phyloP scores from a whole-genome alignment of 2,329 filamentous ascomycete genomes.

The Stachybotrys chartarum region DNA sequence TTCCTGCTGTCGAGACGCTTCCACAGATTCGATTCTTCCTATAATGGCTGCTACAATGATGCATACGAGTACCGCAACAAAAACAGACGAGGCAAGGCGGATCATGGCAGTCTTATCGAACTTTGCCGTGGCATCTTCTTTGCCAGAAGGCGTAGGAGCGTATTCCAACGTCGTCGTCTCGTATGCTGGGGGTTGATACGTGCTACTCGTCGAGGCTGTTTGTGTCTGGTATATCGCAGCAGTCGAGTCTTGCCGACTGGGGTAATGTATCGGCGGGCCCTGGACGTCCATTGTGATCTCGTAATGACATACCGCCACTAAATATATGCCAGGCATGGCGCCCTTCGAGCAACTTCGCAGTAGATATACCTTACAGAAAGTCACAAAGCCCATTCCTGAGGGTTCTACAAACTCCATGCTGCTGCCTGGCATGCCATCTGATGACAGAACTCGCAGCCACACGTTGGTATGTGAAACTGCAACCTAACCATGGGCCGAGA shows the following conservation, averaged over 20 bases:
- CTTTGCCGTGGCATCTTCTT: not conserved
- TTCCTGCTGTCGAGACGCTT: not conserved
- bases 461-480: not conserved
- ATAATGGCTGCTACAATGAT: constrained; percentile 16
- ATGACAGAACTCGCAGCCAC: not conserved
- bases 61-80: constrained; percentile 14
- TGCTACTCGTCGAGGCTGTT: not conserved
- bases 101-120: constrained; percentile 8
- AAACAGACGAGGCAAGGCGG: constrained; percentile 12
- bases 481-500: not conserved
- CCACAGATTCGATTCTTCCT: constrained; percentile 6
- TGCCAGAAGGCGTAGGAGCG: not conserved
- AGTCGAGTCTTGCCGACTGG: not conserved
- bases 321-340: no score
- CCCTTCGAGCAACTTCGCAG: not conserved
- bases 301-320: no score
- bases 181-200: not conserved
- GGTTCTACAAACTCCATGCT: not conserved
- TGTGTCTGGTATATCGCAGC: not conserved
- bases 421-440: not conserved
- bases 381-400: not conserved
- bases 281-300: not conserved
- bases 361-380: not conserved
- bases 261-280: not conserved
- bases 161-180: not conserved